Base-by-base conservation (phyloP, 1,284 basidiomycete species). In the Trichosporon coremiiforme region DNA sequence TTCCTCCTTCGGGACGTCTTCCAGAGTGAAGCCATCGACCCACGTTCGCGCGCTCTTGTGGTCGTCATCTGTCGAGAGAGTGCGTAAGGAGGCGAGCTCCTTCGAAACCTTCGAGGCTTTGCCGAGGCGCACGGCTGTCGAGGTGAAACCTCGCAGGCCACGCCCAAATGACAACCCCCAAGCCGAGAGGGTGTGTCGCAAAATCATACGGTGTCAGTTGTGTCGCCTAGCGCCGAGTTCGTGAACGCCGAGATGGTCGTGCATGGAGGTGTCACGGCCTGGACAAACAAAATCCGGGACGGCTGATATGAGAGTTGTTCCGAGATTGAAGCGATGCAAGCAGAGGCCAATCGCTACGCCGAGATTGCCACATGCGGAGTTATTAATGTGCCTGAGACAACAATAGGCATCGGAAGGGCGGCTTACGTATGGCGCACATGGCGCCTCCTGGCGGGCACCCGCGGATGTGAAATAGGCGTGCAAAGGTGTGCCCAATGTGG, bases 1-100 rank as follows among this genome's bases (percentile, higher is more conserved):
- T 1, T 72, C 74, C 20, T 76, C 74, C 50, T 76, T 77, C 0
- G 83, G 83, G 29, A 84, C 77, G 73, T 81, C 79, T 12, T 75
- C 74, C n/a, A 72, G 38, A 2, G 38, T 68, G 69, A 82, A 83
- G 9, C 67, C 70, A 15, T 78, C 72, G 3, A 79, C 57, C 82
- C 82, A 83, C 31, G 64, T n/a, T 63, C 75, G 65, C 0, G 80
- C 80, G 13, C 72, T 67, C 5, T 67, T 47, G 65, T 81, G 79
- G 53, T 74, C 71, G 66, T 64, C 62, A 5, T 65, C 55, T 9
- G 57, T 33, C 15, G 29, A 31, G 15, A 78, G 73, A 1, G 33
- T 6, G 13, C 62, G 25, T 6, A 78, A 67, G 13, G 38, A 35
- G n/a, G 73, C 68, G 13, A 77, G 71, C 25, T 55, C 65, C 1